Conservation (phyloP, 1,284 basidiomycete genomes). For the Mycosarcoma mackinlayi region DNA sequence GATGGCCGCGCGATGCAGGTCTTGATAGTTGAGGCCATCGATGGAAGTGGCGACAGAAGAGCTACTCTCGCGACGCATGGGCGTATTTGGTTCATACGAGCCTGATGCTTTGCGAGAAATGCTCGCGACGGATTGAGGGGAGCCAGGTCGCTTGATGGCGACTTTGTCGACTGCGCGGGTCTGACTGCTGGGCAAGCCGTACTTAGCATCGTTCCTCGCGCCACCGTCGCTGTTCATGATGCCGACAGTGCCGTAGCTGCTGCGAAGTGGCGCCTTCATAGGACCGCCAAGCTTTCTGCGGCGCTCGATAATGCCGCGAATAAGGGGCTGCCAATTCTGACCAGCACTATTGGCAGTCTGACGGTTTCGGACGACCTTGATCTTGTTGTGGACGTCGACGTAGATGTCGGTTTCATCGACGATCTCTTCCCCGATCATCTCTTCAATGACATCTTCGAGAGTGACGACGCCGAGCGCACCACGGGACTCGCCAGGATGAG, state of each 20-base stretch:
- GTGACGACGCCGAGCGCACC: conserved; percentile 74
- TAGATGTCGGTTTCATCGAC: conserved; percentile 67
- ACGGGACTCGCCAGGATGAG: conserved; percentile 80
- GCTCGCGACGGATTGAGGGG: conserved; percentile 27
- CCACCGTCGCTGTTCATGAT: conserved; percentile 23
- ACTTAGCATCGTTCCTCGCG: conserved; percentile 31
- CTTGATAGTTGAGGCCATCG: conserved; percentile 31
- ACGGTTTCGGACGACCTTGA: conserved; percentile 55
- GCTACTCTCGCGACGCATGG: conserved; percentile 31
- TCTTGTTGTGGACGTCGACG: conserved; percentile 65
- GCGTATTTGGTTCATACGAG: conserved; percentile 27
- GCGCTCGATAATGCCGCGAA: conserved; percentile 67
- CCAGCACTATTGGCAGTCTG: conserved; percentile 26
- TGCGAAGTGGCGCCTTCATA: conserved; percentile 55
- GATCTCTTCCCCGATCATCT: conserved; percentile 70
- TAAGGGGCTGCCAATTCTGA: conserved; percentile 63
- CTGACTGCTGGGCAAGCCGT: conserved; percentile 32
- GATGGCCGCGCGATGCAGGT: conserved; percentile 25
- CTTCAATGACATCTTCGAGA: conserved; percentile 73
- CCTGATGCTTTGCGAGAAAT: conserved; percentile 18
- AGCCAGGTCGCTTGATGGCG: conserved; percentile 54
- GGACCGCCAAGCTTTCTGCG: conserved; percentile 60
- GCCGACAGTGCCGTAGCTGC: conserved; percentile 54
- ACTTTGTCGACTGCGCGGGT: conserved; percentile 58
- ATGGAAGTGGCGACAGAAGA: conserved; percentile 27